These are phyloP conservation scores for Cutaneotrichosporon dermatis DNA, from an alignment of 1,284 basidiomycete species.

Conservation along the genomic window DNA sequence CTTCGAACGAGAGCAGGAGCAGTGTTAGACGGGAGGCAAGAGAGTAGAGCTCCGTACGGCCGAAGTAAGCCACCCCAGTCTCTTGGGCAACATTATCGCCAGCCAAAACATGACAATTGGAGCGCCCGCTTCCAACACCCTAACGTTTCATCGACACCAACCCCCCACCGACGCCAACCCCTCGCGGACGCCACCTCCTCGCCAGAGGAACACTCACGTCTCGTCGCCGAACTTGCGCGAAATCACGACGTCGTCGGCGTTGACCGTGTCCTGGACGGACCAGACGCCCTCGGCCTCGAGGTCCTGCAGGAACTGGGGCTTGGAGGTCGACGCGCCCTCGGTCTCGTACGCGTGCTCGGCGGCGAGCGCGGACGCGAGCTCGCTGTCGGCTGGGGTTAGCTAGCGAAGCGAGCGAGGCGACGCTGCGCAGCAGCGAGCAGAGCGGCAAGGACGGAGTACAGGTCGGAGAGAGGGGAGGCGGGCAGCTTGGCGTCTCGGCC, in stretches of 20 bases:
- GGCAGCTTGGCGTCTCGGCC: too few species aligned
- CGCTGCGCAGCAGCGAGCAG: background rate
- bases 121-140: too few species aligned
- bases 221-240: constrained; percentile 86
- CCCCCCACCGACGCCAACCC: too few species aligned
- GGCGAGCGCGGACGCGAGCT: constrained; percentile 67
- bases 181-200: too few species aligned
- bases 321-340: constrained; percentile 55
- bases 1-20: background rate
- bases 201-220: constrained; percentile 54
- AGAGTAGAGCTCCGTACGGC: too few species aligned
- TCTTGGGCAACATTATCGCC: background rate
- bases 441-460: too few species aligned
- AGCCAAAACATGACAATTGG: constrained; percentile 15
- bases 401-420: background rate
- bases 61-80: too few species aligned
- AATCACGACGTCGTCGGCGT: constrained; percentile 78
- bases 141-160: too few species aligned
- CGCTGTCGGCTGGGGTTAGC: constrained; percentile 59
- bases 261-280: constrained; percentile 71
- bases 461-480: too few species aligned
- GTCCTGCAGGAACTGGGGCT: constrained; percentile 70
- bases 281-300: constrained; percentile 75
- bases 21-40: background rate
- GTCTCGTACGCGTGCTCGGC: constrained; percentile 84